These are phyloP conservation scores for Lactarius psammicola DNA, from an alignment of 768 basidiomycete genomes.

Conservation along the genomic window DNA sequence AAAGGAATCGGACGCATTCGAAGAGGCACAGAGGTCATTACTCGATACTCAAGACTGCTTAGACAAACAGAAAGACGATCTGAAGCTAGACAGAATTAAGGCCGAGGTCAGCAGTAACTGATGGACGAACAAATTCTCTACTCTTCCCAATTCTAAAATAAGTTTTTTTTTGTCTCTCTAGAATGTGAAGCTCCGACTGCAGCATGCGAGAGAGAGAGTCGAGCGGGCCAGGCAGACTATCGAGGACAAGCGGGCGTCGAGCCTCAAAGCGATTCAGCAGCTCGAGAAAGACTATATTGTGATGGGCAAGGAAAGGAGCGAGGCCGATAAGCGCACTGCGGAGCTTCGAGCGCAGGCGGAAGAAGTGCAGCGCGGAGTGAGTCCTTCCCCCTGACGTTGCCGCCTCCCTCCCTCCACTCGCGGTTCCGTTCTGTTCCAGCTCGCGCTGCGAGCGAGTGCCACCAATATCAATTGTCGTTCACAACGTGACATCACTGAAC, in stretches of 20 bases:
- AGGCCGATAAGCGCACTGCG: constrained; percentile 77
- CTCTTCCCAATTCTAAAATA: too few species aligned
- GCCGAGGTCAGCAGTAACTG: constrained; percentile 48
- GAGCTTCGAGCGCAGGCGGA: constrained; percentile 70
- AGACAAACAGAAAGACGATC: constrained; percentile 72
- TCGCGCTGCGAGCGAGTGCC: background rate
- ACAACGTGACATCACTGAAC: background rate
- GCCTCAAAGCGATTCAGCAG: constrained; percentile 69
- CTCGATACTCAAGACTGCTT: constrained; percentile 65
- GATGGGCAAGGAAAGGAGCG: constrained; percentile 71
- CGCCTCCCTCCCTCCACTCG: too few species aligned
- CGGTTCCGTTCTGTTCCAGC: background rate
- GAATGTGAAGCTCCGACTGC: constrained; percentile 62
- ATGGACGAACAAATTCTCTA: background rate
- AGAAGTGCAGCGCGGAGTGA: constrained; percentile 64
- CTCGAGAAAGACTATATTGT: constrained; percentile 77
- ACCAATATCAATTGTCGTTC: too few species aligned
- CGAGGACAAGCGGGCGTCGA: constrained; percentile 75
- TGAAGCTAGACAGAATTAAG: constrained; percentile 62
- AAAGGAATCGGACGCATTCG: constrained; percentile 62
- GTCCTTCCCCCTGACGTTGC: background rate
- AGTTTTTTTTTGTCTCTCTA: background rate
- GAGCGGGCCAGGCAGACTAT: constrained; percentile 75
- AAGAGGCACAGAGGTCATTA: constrained; percentile 63
- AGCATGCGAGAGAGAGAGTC: constrained; percentile 83